phyloP scores from a whole-genome alignment of 768 basidiomycete species.

The Mycena rebaudengoi region DNA sequence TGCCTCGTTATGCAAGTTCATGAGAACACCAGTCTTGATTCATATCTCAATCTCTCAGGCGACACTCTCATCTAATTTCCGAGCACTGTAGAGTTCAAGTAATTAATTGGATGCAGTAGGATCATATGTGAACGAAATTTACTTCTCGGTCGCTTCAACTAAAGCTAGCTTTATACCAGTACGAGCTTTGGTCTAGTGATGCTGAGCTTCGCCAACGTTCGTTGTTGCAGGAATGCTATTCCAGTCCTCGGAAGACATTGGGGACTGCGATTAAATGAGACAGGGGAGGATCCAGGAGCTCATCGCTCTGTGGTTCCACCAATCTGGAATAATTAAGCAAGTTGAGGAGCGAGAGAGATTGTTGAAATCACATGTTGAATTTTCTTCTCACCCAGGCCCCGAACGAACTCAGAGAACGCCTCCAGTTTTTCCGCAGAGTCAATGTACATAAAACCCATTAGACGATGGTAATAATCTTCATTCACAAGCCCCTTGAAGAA shows the following conservation, averaged over 20 bases:
- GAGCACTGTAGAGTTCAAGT: constrained; percentile 9
- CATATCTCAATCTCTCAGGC: constrained; percentile 11
- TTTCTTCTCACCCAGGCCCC: neutral
- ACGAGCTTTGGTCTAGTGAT: constrained; percentile 29
- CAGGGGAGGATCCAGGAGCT: constrained; percentile 30
- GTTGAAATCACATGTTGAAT: neutral
- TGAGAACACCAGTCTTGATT: constrained; percentile 13
- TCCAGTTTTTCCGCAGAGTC: neutral
- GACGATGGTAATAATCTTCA: neutral
- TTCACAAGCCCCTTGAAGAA: neutral
- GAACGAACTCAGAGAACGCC: neutral
- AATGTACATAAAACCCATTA: too few relatives aligned
- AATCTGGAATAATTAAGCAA: neutral
- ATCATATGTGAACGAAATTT: neutral
- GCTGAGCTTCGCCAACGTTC: constrained; percentile 28
- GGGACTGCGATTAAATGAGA: constrained; percentile 28
- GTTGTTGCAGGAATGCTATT: constrained; percentile 25
- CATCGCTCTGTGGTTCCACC: constrained; percentile 18
- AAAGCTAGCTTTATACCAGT: constrained; percentile 26
- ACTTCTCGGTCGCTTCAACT: constrained; percentile 24
- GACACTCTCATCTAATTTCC: constrained; percentile 11
- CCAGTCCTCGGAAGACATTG: constrained; percentile 26
- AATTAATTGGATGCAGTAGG: neutral
- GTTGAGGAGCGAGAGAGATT: neutral
- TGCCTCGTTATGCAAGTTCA: constrained; percentile 16